Conservation (phyloP, 129 eudicot genomes). For the Arctium minus region DNA sequence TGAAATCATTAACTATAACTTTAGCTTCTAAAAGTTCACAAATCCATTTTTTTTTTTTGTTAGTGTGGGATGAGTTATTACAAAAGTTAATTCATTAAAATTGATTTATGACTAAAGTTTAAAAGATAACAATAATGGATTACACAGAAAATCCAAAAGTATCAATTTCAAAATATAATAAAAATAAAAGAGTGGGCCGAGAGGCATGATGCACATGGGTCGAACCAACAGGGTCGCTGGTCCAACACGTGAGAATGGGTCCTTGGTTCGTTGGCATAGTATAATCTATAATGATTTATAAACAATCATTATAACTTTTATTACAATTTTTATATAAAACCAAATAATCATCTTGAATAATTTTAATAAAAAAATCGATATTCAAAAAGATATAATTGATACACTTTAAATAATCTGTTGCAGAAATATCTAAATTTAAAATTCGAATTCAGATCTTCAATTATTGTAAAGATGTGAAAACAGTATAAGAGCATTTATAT, state of each 20-base stretch:
- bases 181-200: neutral
- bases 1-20: too few relatives aligned
- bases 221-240: neutral
- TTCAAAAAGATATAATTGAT: neutral
- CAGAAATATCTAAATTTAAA: neutral
- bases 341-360: neutral
- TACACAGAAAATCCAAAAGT: neutral
- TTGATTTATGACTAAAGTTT: neutral
- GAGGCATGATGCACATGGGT: slow-evolving; percentile 8
- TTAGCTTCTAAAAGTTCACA: neutral
- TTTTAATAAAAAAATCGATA: neutral
- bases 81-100: neutral
- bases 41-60: too few relatives aligned
- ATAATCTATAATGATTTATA: neutral
- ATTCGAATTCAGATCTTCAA: neutral
- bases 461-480: neutral
- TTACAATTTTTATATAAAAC: neutral
- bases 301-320: slow-evolving; percentile 1
- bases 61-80: too few relatives aligned
- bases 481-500: neutral
- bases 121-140: neutral
- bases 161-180: neutral
- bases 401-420: neutral
- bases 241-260: slow-evolving; percentile 21
- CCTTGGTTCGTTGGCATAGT: slow-evolving; percentile 9